Base-by-base conservation (phyloP, 768 basidiomycete species). In the Suillus alpinus region DNA sequence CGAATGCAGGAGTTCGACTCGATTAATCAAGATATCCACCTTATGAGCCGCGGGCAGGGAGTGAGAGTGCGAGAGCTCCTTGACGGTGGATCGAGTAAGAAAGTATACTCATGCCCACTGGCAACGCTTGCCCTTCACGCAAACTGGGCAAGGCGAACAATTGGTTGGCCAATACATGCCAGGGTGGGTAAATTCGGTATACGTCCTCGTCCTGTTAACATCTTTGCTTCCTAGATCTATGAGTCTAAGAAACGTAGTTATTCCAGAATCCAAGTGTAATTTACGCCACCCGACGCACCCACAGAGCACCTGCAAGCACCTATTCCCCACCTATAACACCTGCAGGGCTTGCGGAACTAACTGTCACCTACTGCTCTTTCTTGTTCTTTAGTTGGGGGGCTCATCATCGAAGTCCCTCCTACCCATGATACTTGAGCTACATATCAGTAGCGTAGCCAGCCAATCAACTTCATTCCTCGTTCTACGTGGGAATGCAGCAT, bases 261-360 rank as follows among this genome's bases (percentile, higher is more conserved):
- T 26, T 44, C 20, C 43, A 79, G 14, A 74, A 80, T 82, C 57
- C 73, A 73, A 26, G 69, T 72, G 16, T 77, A 79, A 7, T 83
- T 84, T 20, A 74, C 74, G 47, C 78, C 76, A 1, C 68, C 84
- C 58, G 79, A 82, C 62, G 68, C 72, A 36, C 74, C 83, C 52
- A 80, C 84, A 39, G 78, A 80, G 3, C 66, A 66, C 3, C 77
- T 83, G 58, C 76, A 75, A 14, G 34, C 26, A 12, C 49, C 56
- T 26, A 37, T 65, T n/a, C 47, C 50, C n/a, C 23, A 6, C 20
- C 2, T 23, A 23, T 12, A 13, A 44, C 12, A 7, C 20, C 43
- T 44, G 20, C 43, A 44, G 12, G 40, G 8, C 40, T 41, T 10
- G 10, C 41, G n/a, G 18, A 20, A 43, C 26, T 3, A 26, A 26